Conservation (phyloP, 1,284 basidiomycete genomes). For the Cutaneotrichosporon sp. region DNA sequence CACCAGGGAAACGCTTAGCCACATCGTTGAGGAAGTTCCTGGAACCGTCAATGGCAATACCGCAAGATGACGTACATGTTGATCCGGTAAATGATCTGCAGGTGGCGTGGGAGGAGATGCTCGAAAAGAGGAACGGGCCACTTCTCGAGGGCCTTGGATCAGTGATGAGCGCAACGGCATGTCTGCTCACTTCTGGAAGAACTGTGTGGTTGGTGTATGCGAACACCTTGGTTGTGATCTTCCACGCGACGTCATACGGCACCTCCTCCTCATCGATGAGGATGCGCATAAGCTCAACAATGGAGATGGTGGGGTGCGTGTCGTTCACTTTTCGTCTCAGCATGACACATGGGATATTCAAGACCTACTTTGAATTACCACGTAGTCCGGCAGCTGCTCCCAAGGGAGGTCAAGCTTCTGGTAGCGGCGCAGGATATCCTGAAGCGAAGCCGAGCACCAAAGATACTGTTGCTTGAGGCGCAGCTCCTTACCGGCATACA, state of each 20-base stretch:
- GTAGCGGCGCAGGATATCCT: conserved; percentile 67
- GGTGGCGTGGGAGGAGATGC: conserved; percentile 64
- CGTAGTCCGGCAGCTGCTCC: conserved; percentile 65
- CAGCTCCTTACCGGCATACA: conserved; percentile 68
- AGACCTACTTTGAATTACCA: conserved; percentile 66
- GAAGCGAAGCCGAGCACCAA: conserved; percentile 64
- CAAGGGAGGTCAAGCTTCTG: conserved; percentile 48
- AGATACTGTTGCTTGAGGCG: conserved; percentile 93
- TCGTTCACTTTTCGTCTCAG: conserved; percentile 47
- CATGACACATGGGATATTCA: neutral
- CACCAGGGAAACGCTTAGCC: conserved; percentile 80
- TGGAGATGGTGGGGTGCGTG: conserved; percentile 89
- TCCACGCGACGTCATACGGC: conserved; percentile 76
- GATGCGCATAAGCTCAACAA: conserved; percentile 90
- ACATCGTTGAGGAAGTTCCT: conserved; percentile 57
- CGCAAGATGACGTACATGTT: conserved; percentile 50
- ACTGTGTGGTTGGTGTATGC: conserved; percentile 87
- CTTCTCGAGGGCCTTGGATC: conserved; percentile 56
- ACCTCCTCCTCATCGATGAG: conserved; percentile 75
- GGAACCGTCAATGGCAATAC: conserved; percentile 31
- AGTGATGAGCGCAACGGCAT: neutral
- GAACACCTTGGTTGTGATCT: conserved; percentile 78
- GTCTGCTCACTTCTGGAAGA: conserved; percentile 11
- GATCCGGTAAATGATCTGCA: conserved; percentile 83
- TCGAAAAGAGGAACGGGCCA: conserved; percentile 81